Evolutionary conservation across 2,329 filamentous ascomycete genomes (phyloP), one percentile per base, ranked within the genome.

Genomic region (Myriosclerotinia duriaeana): DNA sequence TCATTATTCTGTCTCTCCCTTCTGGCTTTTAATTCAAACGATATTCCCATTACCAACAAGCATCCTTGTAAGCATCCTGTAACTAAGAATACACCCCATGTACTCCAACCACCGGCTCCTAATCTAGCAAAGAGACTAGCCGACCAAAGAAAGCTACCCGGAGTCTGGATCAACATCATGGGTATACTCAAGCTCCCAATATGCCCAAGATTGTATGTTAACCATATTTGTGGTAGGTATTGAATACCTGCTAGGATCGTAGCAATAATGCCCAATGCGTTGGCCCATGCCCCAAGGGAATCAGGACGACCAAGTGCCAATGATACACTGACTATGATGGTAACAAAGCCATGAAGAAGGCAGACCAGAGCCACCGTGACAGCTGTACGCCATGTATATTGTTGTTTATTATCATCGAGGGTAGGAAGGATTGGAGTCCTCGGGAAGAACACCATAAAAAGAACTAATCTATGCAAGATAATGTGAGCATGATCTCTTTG

Each of bases 101-200:
- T 92, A 78, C 93, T 97, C 95, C 95, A 99, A 0, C 94, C 94
- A 44, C 85, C 87, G 74, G 83, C 83, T 0, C 95, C 95, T 26
- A 97, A 83, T 55, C 95, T 85, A 9, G 86, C 87, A 61, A 89
- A 92, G 53, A 99, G 80, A 76, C 93, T 97, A 15, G 85, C 89
- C 0, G 94, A 93, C 79, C 96, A 98, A 8, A 99, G 80, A 72
- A 97, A 89, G 67, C 92, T 93, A 0, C 95, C 95, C 0, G 95
- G 95, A 0, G 94, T 97, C 78, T 99, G 95, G 44, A 99, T 97
- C 76, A 91, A 90, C 93, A 99, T 98, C 90, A 97, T 98, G 5
- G 92, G 89, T 66, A 99, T 95, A 74, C 92, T 97, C 73, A 99
- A 80, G 77, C 93, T 97, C 65, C 93, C 93, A 2, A 96, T 90